Base-by-base conservation (phyloP, 2,329 filamentous ascomycete species). In the Exophiala viscosa region DNA sequence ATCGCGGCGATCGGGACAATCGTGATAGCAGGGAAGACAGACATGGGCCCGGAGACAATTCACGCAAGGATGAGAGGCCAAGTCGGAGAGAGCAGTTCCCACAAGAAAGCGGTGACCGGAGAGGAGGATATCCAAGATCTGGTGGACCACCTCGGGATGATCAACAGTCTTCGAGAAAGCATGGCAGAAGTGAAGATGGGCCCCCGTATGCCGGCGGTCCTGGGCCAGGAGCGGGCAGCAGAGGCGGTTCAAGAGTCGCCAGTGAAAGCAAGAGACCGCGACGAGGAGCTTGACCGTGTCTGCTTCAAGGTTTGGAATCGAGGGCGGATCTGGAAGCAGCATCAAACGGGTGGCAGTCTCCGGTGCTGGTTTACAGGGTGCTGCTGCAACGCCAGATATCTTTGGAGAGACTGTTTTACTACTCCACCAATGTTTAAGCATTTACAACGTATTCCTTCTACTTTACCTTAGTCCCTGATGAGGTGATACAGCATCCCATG, bases 181-280 rank as follows among this genome's bases (percentile, higher is more conserved):
- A 69, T 39, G 69, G 69, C n/a, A 60, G 63, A 46, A 65, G 67
- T n/a, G 65, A 64, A 9, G 50, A 54, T 18, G 45, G 43, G 15
- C 15, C 35, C 31, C 44, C 48, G 14, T 44, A 48, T 31, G 33
- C 68, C 38, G 64, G 65, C 14, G 69, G 70, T 3, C 66, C 67
- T 39, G 60, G 60, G 33, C 63, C 60, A 45, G 63, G 61, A 36
- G 62, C 59, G 28, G 52, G 63, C 34, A 61, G 61, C 13, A 64
- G 70, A 32, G 65, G 68, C 35, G 70, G 69, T n/a, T 66, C 64
- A 50, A 62, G 71, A n/a, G 67, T 66, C 58, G 67, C 69, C 11
- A 65, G 65, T 49, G 71, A 74, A 11, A 72, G 61, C 55, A 74
- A 74, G 58, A 68, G 71, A 39, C 64, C 68, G 41, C 69, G 71